A percentile compares a stretch with the other conserved stretches of the same genome.
These are phyloP conservation scores for Penstemon davidsonii DNA, from an alignment of 257 asterid genomes.

Conservation along the genomic window DNA sequence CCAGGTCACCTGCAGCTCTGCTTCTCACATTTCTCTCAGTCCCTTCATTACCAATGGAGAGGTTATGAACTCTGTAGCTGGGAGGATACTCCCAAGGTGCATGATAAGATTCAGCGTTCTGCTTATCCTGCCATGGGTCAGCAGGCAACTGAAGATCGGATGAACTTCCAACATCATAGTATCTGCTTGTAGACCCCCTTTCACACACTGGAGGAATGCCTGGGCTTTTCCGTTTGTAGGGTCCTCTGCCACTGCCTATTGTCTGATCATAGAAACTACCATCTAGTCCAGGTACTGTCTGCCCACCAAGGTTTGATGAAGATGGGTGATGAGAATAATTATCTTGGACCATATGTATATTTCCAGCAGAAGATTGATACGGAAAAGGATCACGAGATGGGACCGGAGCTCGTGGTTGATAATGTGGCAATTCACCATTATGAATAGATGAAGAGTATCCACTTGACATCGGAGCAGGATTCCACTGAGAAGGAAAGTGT, in stretches of 20 bases:
- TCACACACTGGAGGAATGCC: slow-evolving; percentile 53
- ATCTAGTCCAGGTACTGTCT: slow-evolving; percentile 47
- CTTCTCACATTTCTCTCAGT: slow-evolving; percentile 70
- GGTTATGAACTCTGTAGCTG: slow-evolving; percentile 50
- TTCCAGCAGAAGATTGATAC: slow-evolving; percentile 45
- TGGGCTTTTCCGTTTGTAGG: slow-evolving; percentile 70
- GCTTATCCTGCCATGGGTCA: slow-evolving; percentile 62
- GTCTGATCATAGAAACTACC: slow-evolving; percentile 49
- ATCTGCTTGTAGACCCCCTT: slow-evolving; percentile 64
- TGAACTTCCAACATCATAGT: slow-evolving; percentile 68
- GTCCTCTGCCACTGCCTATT: slow-evolving; percentile 54
- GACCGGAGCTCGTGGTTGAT: slow-evolving; percentile 51
- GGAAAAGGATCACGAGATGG: slow-evolving; percentile 50
- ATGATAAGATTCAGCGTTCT: slow-evolving; percentile 49
- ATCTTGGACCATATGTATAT: slow-evolving; percentile 46
- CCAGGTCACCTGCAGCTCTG: slow-evolving; percentile 50
- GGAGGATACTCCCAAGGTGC: slow-evolving; percentile 50
- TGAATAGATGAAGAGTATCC: slow-evolving; percentile 47
- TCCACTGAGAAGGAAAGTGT: slow-evolving; percentile 54
- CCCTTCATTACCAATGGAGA: slow-evolving; percentile 59
- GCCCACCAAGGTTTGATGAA: slow-evolving; percentile 57
- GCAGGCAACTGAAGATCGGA: slow-evolving; percentile 54
- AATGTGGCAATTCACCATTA: slow-evolving; percentile 49
- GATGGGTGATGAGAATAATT: slow-evolving; percentile 54
- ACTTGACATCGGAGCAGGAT: slow-evolving; percentile 47